Conservation (phyloP, 1,284 basidiomycete species). For the Ceratobasidium sp. region DNA sequence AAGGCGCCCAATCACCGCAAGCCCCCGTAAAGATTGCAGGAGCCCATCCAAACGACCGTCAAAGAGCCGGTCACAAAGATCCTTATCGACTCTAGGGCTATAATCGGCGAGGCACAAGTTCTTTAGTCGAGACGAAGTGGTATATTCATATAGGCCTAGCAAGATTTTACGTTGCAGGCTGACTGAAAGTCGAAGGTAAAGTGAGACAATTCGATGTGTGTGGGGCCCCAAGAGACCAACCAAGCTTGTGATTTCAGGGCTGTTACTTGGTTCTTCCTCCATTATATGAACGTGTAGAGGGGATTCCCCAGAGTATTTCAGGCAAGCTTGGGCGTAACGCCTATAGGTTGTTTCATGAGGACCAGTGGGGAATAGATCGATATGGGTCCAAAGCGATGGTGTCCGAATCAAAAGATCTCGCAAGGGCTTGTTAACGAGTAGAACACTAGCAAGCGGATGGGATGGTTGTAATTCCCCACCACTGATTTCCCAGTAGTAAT, state of each 20-base stretch:
- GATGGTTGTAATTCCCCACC: too few relatives aligned
- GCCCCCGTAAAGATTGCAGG: neutral
- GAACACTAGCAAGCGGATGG: too few relatives aligned
- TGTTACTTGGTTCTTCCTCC: neutral
- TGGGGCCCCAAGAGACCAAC: neutral
- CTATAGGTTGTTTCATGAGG: neutral
- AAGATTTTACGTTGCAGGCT: neutral
- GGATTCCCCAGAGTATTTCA: neutral
- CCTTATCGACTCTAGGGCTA: neutral
- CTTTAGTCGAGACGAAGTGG: neutral
- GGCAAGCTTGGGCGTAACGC: neutral
- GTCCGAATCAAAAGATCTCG: neutral
- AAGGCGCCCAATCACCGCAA: neutral
- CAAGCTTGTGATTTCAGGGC: neutral
- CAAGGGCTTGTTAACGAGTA: neutral
- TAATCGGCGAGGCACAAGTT: neutral
- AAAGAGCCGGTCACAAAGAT: neutral
- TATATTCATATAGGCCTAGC: neutral
- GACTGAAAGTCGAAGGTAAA: neutral
- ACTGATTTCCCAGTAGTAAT: neutral
- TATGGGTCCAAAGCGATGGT: slow-evolving; percentile 7
- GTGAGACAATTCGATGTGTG: neutral
- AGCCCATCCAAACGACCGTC: neutral
- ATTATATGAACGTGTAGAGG: neutral
- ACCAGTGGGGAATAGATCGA: neutral